Evolutionary conservation across 1,284 basidiomycete species (phyloP).

Genomic region (Singerocomus inundabilis): DNA sequence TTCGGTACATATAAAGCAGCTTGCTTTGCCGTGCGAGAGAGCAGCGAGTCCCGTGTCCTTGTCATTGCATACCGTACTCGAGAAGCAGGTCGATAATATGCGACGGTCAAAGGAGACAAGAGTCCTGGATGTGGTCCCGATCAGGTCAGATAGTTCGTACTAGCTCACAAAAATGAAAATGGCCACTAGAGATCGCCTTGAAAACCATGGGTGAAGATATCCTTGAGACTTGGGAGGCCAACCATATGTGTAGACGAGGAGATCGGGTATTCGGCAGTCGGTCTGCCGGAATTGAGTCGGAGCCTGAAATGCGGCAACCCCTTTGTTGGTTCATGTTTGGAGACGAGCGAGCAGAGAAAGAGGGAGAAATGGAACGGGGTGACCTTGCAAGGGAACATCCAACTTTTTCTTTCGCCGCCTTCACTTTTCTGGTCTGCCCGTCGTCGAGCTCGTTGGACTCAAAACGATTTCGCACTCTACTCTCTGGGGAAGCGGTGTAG

Average conservation of each 20-base stretch:
- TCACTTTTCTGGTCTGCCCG: slow-evolving; percentile 10
- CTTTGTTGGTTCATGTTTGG: slow-evolving; percentile 32
- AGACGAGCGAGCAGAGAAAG: slow-evolving; percentile 14
- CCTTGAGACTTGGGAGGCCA: too few relatives aligned
- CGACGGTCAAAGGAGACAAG: too few relatives aligned
- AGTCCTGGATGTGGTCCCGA: too few relatives aligned
- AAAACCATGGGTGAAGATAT: too few relatives aligned
- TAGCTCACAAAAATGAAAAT: too few relatives aligned
- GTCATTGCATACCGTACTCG: neutral
- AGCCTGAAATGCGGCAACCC: slow-evolving; percentile 24
- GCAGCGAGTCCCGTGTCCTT: neutral
- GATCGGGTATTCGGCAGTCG: too few relatives aligned
- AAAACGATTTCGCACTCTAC: slow-evolving; percentile 2
- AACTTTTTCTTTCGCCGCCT: slow-evolving; percentile 18
- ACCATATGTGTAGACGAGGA: too few relatives aligned
- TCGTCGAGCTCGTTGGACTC: slow-evolving; percentile 22
- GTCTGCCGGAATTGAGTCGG: slow-evolving; percentile 20
- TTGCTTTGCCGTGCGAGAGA: neutral
- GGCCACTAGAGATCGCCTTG: too few relatives aligned
- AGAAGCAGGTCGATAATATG: too few relatives aligned
- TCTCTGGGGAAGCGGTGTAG: slow-evolving; percentile 1
- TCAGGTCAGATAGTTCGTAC: too few relatives aligned
- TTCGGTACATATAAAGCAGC: neutral
- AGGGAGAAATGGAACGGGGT: slow-evolving; percentile 11
- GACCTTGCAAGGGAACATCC: slow-evolving; percentile 26